Evolutionary conservation across 2,329 filamentous ascomycete species (phyloP).

Genomic region (Ascochyta lentis): DNA sequence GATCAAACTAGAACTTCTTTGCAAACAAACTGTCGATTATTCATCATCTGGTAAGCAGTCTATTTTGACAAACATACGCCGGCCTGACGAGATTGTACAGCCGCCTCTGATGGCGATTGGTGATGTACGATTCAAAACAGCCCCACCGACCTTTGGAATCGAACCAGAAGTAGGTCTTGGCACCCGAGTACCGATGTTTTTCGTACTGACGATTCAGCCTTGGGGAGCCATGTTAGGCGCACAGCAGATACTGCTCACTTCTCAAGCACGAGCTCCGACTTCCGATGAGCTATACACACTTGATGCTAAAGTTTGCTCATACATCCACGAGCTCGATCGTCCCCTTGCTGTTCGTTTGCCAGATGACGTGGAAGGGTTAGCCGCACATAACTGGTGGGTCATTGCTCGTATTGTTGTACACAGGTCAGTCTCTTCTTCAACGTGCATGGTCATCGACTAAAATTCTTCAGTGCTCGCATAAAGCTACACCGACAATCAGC

Average conservation of each 20-base stretch:
- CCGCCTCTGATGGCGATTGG: background rate
- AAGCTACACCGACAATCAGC: constrained; percentile 9
- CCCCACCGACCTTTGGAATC: background rate
- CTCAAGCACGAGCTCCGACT: background rate
- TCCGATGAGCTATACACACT: constrained; percentile 1
- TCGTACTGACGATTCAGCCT: background rate
- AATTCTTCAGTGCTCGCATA: constrained; percentile 3
- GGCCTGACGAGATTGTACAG: background rate
- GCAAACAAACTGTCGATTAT: constrained; percentile 14
- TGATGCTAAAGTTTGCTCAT: background rate
- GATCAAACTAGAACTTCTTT: background rate
- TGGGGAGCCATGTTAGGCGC: constrained; percentile 3
- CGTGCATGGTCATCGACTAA: background rate
- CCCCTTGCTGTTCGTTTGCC: background rate
- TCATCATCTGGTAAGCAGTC: constrained; percentile 9
- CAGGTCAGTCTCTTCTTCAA: background rate
- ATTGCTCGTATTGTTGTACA: constrained; percentile 12
- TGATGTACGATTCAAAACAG: background rate
- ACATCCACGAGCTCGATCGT: constrained; percentile 6
- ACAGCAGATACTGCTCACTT: constrained; percentile 7
- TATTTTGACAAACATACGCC: too few relatives aligned
- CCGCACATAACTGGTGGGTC: constrained; percentile 11
- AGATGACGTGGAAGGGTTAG: background rate
- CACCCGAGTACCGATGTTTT: background rate
- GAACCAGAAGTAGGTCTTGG: background rate